phyloP scores from a whole-genome alignment of 805 yeast species.

The Priceomyces melissophilus region DNA sequence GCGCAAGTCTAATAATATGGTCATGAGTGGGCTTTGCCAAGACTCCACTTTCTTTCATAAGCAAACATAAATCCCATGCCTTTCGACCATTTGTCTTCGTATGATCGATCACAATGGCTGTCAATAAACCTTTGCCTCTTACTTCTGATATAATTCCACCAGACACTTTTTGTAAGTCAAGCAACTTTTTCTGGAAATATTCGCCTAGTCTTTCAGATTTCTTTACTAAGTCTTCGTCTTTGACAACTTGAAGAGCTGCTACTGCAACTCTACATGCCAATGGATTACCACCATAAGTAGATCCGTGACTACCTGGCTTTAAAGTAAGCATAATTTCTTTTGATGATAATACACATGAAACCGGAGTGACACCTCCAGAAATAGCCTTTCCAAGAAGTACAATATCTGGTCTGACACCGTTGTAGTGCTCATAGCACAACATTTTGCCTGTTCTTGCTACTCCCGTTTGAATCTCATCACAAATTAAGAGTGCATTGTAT shows the following conservation, averaged over 20 bases:
- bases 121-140: constrained; percentile 81
- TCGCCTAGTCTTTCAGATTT: constrained; percentile 72
- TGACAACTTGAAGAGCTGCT: constrained; percentile 88
- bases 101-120: constrained; percentile 89
- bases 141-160: constrained; percentile 56
- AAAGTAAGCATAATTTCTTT: constrained; percentile 83
- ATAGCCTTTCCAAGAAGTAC: constrained; percentile 90
- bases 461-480: constrained; percentile 98
- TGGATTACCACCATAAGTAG: constrained; percentile 98
- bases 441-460: constrained; percentile 95
- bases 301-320: constrained; percentile 95
- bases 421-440: constrained; percentile 84
- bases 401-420: constrained; percentile 79
- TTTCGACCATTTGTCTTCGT: constrained; percentile 80
- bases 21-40: constrained; percentile 97
- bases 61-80: constrained; percentile 93
- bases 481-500: constrained; percentile 83
- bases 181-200: constrained; percentile 58
- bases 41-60: constrained; percentile 85
- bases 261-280: constrained; percentile 88
- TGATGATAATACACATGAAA: constrained; percentile 88
- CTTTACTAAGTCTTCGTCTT: constrained; percentile 80
- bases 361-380: constrained; percentile 92
- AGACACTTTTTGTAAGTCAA: constrained; percentile 48
- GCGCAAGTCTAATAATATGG: constrained; percentile 92